Evolutionary conservation across 2,329 filamentous ascomycete species (phyloP).

Genomic region (Plenodomus biglobosus): DNA sequence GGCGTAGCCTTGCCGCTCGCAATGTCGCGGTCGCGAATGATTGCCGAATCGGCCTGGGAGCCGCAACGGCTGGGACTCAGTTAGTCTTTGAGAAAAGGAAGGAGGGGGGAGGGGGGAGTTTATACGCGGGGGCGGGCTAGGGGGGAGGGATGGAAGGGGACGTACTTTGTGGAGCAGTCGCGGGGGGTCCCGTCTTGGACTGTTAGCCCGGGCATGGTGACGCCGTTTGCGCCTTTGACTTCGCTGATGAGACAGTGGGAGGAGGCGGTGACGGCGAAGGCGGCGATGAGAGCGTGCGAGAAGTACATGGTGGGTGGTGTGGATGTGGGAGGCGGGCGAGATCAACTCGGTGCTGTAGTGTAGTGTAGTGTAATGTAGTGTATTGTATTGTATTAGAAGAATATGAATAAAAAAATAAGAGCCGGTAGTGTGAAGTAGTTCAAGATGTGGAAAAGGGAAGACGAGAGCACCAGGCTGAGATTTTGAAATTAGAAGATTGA

Average conservation of each 20-base stretch:
- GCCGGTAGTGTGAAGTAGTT: conserved; percentile 27
- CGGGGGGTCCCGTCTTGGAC: conserved; percentile 68
- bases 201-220: conserved; percentile 63
- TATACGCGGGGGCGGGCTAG: no score
- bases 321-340: conserved; percentile 11
- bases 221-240: conserved; percentile 62
- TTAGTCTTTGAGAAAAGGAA: no score
- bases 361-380: conserved; percentile 7
- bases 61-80: conserved; percentile 52
- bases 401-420: conserved; percentile 10
- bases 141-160: no score
- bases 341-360: conserved; percentile 16
- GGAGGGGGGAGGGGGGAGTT: no score
- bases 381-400: no score
- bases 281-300: conserved; percentile 28
- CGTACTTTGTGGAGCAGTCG: conserved; percentile 59
- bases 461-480: no score
- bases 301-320: conserved; percentile 29
- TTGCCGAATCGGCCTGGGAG: conserved; percentile 67
- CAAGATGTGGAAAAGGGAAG: no score
- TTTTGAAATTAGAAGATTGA: no score
- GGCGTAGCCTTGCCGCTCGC: conserved; percentile 56
- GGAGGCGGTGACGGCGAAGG: conserved; percentile 48
- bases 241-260: conserved; percentile 61
- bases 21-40: conserved; percentile 65